phyloP scores from a whole-genome alignment of 768 basidiomycete species.

The Suillus sp. region DNA sequence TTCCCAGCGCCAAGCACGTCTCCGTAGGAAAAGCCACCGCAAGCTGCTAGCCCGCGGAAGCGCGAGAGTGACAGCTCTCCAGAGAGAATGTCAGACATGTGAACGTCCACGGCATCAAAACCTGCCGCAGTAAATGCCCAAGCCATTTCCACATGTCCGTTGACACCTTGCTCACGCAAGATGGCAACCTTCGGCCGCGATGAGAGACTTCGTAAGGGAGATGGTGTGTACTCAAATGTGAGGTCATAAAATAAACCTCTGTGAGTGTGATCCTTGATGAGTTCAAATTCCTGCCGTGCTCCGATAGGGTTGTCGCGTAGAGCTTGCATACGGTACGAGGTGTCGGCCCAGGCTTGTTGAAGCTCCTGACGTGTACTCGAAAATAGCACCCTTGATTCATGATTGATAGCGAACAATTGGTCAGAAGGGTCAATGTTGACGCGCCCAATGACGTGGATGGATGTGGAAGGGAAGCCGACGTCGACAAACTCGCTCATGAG shows the following conservation, averaged over 20 bases:
- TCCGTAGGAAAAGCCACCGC: conserved; percentile 98
- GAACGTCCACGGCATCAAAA: conserved; percentile 94
- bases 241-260: conserved; percentile 79
- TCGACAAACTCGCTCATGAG: conserved; percentile 63
- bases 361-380: conserved; percentile 65
- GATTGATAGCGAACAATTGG: conserved; percentile 64
- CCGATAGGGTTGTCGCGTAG: conserved; percentile 80
- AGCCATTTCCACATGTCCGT: conserved; percentile 98
- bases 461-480: conserved; percentile 73
- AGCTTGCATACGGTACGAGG: conserved; percentile 89
- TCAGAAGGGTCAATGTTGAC: conserved; percentile 57
- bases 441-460: conserved; percentile 78
- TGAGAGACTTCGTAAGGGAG: conserved; percentile 42
- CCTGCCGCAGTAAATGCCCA: conserved; percentile 96
- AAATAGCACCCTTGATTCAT: conserved; percentile 55
- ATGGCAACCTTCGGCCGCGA: conserved; percentile 88
- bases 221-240: conserved; percentile 46
- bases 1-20: conserved; percentile 97
- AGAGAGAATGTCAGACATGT: conserved; percentile 95
- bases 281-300: conserved; percentile 80
- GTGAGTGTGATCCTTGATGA: conserved; percentile 61
- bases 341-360: conserved; percentile 92
- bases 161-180: conserved; percentile 96
- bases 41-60: conserved; percentile 92
- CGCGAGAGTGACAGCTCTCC: conserved; percentile 59